Evolutionary conservation across 2,329 filamentous ascomycete genomes (phyloP).

Genomic region (Canariomyces notabilis): DNA sequence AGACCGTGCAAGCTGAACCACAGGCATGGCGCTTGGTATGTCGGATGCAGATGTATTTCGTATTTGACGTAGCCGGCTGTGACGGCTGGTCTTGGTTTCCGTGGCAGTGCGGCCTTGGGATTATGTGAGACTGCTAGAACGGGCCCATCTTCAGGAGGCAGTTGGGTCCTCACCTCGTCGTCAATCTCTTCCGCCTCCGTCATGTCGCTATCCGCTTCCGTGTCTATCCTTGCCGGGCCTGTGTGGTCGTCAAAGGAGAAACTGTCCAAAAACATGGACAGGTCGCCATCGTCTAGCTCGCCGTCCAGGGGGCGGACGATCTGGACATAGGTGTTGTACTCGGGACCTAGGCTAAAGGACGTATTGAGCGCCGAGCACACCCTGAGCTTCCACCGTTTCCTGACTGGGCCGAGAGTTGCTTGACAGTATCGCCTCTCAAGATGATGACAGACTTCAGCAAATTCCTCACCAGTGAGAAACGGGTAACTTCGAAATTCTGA

Average conservation of each 20-base stretch:
- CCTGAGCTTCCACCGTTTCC: constrained; percentile 51
- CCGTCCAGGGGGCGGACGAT: constrained; percentile 50
- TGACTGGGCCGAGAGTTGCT: constrained; percentile 51
- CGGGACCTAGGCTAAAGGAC: constrained; percentile 37
- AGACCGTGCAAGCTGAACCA: constrained; percentile 66
- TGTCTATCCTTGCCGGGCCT: constrained; percentile 18
- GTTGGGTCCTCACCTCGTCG: constrained; percentile 41
- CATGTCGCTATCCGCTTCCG: constrained; percentile 41
- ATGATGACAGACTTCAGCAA: constrained; percentile 58
- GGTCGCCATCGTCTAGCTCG: constrained; percentile 39
- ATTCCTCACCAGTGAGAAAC: constrained; percentile 56
- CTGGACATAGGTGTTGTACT: constrained; percentile 50
- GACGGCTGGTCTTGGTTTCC: constrained; percentile 11
- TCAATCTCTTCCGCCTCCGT: constrained; percentile 46
- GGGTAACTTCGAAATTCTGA: constrained; percentile 53
- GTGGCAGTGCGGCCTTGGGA: constrained; percentile 14
- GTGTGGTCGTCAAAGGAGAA: constrained; percentile 37
- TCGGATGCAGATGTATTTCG: constrained; percentile 69
- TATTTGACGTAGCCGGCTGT: constrained; percentile 55
- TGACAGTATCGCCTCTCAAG: constrained; percentile 55
- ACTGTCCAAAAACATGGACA: constrained; percentile 42
- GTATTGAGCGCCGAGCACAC: constrained; percentile 48
- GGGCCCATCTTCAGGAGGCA: background rate
- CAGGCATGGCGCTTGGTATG: constrained; percentile 68
- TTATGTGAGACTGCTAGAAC: constrained; percentile 1